Percentiles rank a stretch among this genome's conserved stretches.
Conservation (phyloP, 1,284 basidiomycete species). For the Veloporphyrellus conicus region DNA sequence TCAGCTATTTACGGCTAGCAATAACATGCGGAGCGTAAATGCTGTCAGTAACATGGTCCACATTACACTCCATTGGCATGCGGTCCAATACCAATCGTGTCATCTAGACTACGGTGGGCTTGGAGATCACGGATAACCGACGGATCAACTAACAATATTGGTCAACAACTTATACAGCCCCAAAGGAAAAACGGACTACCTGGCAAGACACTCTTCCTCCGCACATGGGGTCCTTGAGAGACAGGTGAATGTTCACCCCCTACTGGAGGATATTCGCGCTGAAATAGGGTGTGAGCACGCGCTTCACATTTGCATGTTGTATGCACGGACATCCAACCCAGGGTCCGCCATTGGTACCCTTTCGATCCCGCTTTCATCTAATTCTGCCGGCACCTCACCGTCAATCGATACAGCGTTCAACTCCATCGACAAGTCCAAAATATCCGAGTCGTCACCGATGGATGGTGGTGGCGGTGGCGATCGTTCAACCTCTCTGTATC, state of each 20-base stretch:
- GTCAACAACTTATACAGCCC: constrained; percentile 5
- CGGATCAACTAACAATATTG: constrained; percentile 65
- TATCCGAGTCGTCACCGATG: constrained; percentile 74
- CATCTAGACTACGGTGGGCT: constrained; percentile 78
- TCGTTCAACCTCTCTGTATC: constrained; percentile 62
- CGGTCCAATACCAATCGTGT: constrained; percentile 36
- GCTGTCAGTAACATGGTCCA: constrained; percentile 17
- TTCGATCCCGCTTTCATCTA: constrained; percentile 81
- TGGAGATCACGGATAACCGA: constrained; percentile 84
- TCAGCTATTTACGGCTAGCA: constrained; percentile 27
- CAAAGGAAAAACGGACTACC: constrained; percentile 42
- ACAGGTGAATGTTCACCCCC: constrained; percentile 51
- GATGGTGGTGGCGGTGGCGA: constrained; percentile 74
- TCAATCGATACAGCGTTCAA: constrained; percentile 82
- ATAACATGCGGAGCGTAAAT: constrained; percentile 15
- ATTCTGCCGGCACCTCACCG: constrained; percentile 60
- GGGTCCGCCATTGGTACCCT: constrained; percentile 87
- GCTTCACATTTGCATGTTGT: constrained; percentile 14
- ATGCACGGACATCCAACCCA: constrained; percentile 71
- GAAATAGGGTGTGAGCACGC: constrained; percentile 20
- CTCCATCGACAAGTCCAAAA: constrained; percentile 83
- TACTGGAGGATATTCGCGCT: constrained; percentile 64
- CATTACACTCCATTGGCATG: constrained; percentile 31
- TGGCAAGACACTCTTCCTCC: constrained; percentile 82
- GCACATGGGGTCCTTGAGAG: constrained; percentile 63